Evolutionary conservation across 352 stramenopile genomes (phyloP).

Genomic region (Phytopythium kandeliae): DNA sequence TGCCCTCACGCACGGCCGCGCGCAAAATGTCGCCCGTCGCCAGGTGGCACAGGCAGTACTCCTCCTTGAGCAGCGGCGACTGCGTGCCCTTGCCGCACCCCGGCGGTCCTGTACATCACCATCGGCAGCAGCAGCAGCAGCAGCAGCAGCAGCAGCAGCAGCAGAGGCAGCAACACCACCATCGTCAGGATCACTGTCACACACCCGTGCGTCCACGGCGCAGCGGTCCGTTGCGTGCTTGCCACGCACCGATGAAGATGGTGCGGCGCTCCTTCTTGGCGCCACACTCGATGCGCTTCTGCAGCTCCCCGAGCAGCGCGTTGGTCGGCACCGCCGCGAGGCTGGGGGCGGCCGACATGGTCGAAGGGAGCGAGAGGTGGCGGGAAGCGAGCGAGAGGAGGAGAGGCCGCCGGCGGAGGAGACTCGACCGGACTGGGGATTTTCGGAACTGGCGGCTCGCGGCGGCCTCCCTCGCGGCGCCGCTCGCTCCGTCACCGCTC

Average conservation of each 20-base stretch:
- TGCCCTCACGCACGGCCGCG: conserved; percentile 93
- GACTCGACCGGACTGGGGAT: background rate
- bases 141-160: too few species aligned
- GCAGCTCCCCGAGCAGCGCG: conserved; percentile 85
- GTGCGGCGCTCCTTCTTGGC: conserved; percentile 92
- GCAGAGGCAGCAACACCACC: too few species aligned
- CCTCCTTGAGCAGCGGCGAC: conserved; percentile 95
- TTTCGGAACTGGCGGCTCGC: conserved; percentile 19
- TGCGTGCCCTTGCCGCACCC: conserved; percentile 99
- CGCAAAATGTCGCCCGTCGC: conserved; percentile 99
- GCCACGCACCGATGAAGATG: conserved; percentile 89
- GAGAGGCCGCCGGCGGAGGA: too few species aligned
- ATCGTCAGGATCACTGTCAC: too few species aligned
- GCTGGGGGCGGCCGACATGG: conserved; percentile 31
- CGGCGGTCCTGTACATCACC: conserved; percentile 76
- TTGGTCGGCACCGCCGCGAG: conserved; percentile 79
- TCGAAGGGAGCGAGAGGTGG: background rate
- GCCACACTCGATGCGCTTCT: conserved; percentile 90
- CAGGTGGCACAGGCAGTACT: conserved; percentile 98
- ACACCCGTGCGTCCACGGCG: too few species aligned
- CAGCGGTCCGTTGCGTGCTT: too few species aligned
- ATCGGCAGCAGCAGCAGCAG: too few species aligned
- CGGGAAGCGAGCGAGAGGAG: background rate
- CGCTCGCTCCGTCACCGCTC: too few species aligned
- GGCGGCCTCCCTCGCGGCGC: too few species aligned